Conservation (phyloP, 2,329 filamentous ascomycete species). For the Didymella pomorum region DNA sequence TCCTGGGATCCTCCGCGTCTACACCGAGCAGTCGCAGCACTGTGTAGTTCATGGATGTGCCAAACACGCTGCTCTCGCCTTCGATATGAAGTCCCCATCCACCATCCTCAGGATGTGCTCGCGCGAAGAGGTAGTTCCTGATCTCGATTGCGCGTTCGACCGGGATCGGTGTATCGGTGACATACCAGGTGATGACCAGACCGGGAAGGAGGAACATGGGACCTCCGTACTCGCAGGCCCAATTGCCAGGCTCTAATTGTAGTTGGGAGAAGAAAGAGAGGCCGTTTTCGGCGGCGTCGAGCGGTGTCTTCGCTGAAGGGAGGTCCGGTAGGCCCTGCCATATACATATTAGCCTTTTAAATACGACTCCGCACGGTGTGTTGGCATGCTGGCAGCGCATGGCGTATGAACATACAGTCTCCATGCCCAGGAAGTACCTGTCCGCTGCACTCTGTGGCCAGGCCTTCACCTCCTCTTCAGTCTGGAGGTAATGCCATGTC, state of each 20-base stretch:
- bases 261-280: constrained; percentile 88
- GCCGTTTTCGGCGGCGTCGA: constrained; percentile 82
- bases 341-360: not conserved
- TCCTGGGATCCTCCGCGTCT: constrained; percentile 79
- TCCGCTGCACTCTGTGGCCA: constrained; percentile 93
- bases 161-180: constrained; percentile 86
- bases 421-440: constrained; percentile 83
- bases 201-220: constrained; percentile 95
- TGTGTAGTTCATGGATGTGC: constrained; percentile 88
- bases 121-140: constrained; percentile 87
- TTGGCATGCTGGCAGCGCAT: not conserved
- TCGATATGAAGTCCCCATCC: constrained; percentile 98
- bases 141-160: constrained; percentile 84
- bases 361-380: not conserved
- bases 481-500: constrained; percentile 89
- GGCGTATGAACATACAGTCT: constrained; percentile 65
- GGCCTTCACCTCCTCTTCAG: constrained; percentile 71
- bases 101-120: constrained; percentile 86
- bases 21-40: constrained; percentile 82
- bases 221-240: constrained; percentile 97
- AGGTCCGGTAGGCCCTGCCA: constrained; percentile 76
- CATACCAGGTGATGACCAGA: constrained; percentile 84
- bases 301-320: constrained; percentile 72
- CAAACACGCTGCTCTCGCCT: constrained; percentile 89
- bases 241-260: constrained; percentile 88